These are phyloP conservation scores for Phytophthora pluvialis DNA, from an alignment of 352 stramenopile species.

Conservation along the genomic window DNA sequence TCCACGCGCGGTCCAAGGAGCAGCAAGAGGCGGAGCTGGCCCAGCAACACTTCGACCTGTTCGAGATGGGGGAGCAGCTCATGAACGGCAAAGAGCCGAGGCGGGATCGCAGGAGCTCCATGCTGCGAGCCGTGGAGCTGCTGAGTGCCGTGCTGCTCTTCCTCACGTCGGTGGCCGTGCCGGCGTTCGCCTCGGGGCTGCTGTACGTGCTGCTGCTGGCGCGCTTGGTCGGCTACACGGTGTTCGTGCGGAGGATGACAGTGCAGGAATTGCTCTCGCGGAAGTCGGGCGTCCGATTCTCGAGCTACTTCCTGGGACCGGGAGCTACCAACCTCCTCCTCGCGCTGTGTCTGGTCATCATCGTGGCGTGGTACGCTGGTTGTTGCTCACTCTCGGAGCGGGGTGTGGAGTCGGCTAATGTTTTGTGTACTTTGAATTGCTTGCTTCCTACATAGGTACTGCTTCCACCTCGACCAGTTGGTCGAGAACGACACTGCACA, in stretches of 20 bases:
- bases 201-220: slow-evolving; percentile 70
- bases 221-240: slow-evolving; percentile 72
- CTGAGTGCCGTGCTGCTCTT: slow-evolving; percentile 64
- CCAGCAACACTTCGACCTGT: slow-evolving; percentile 60
- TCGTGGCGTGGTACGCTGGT: slow-evolving; percentile 49
- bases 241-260: slow-evolving; percentile 64
- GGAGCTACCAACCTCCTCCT: slow-evolving; percentile 52
- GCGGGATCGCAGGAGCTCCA: slow-evolving; percentile 29
- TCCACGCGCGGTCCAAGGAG: slow-evolving; percentile 29
- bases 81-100: slow-evolving; percentile 38
- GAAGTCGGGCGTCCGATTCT: slow-evolving; percentile 32
- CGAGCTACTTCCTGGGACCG: slow-evolving; percentile 56
- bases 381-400: too few species aligned
- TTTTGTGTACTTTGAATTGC: background rate
- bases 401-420: background rate
- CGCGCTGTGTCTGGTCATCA: slow-evolving; percentile 49
- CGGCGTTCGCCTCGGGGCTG: slow-evolving; percentile 55
- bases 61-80: slow-evolving; percentile 59
- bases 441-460: slow-evolving; percentile 43
- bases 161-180: slow-evolving; percentile 62
- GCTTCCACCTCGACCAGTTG: slow-evolving; percentile 55
- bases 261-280: slow-evolving; percentile 57
- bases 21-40: slow-evolving; percentile 36
- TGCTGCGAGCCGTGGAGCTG: slow-evolving; percentile 51
- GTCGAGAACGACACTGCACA: slow-evolving; percentile 34